Evolutionary conservation across 441 rosid species (phyloP), one percentile per base, ranked within the genome.

Genomic region (Theobroma grandiflorum): DNA sequence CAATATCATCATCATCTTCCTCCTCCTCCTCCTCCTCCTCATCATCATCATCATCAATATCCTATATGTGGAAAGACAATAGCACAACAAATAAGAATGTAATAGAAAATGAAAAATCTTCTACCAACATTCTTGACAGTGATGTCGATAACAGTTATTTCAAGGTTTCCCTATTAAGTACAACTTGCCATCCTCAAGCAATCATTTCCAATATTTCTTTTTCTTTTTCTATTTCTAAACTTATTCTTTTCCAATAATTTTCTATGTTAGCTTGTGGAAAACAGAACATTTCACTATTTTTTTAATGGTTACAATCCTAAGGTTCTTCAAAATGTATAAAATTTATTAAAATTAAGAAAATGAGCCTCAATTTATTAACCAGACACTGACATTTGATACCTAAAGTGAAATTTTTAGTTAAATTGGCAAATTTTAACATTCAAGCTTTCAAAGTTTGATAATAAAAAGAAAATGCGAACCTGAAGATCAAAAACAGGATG

Each of bases 401-500:
- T 37, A 22, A 61, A 62, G 7, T 31, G 4, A 11, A 31, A 26
- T 31, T 26, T 26, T 31, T 31, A 31, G 8, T 12, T 31, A 14
- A 9, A 62, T 62, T 31, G 2, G 18, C 31, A 12, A 12, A 22
- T 22, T 59, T 26, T 26, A 26, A 26, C 5, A 26, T 8, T 59
- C 16, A 22, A 22, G 10, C 31, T 26, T 26, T 26, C 42, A 22
- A 22, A 26, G 16, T 59, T 59, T 20, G 35, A 59, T 22, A 59
- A 59, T 26, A 33, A 33, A 26, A 11, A 15, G 2, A 31, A 49
- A 75, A 67, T 26, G 20, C 52, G 55, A 75, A 95, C 99, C 98
- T 88, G 70, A 62, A 90, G 77, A 85, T 91, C 91, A 80, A 94
- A 88, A 82, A 96, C 92, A 0, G 96, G 96, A 37, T 86, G 86